Evolutionary conservation across 257 asterid species (phyloP).

Genomic region (Paulownia fortunei): DNA sequence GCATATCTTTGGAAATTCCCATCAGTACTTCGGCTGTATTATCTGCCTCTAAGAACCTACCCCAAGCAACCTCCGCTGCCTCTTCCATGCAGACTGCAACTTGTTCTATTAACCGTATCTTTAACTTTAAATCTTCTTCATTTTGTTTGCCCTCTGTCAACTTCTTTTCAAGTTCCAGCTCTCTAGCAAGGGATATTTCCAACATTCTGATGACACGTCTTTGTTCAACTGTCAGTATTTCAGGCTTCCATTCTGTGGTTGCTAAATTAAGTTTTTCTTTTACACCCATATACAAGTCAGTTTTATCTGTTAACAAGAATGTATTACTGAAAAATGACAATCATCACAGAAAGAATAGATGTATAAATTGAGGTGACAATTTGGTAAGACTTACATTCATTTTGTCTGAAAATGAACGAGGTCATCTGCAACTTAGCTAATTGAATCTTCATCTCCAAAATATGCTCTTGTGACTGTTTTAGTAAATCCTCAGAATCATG

Average conservation of each 20-base stretch:
- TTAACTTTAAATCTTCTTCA: slow-evolving; percentile 77
- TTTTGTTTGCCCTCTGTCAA: slow-evolving; percentile 59
- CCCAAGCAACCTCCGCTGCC: slow-evolving; percentile 91
- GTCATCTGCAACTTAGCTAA: slow-evolving; percentile 84
- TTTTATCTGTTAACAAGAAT: slow-evolving; percentile 50
- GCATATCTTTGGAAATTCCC: slow-evolving; percentile 82
- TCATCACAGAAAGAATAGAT: background rate
- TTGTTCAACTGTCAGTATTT: slow-evolving; percentile 52
- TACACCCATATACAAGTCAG: slow-evolving; percentile 43
- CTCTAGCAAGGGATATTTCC: slow-evolving; percentile 75
- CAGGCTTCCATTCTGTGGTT: slow-evolving; percentile 50
- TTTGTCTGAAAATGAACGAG: slow-evolving; percentile 62
- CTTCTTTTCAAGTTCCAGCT: slow-evolving; percentile 83
- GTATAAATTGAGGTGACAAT: background rate
- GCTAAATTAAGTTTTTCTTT: slow-evolving; percentile 43
- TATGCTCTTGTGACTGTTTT: slow-evolving; percentile 61
- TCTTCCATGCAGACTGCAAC: slow-evolving; percentile 86
- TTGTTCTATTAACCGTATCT: slow-evolving; percentile 67
- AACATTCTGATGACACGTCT: slow-evolving; percentile 69
- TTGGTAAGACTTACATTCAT: slow-evolving; percentile 61
- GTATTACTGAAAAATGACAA: slow-evolving; percentile 1
- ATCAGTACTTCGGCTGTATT: slow-evolving; percentile 69
- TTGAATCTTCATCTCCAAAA: slow-evolving; percentile 76
- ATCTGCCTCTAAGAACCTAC: slow-evolving; percentile 86
- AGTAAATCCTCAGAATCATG: slow-evolving; percentile 60